phyloP scores from a whole-genome alignment of 208 protist genomes.

The Strigomonas galati region DNA sequence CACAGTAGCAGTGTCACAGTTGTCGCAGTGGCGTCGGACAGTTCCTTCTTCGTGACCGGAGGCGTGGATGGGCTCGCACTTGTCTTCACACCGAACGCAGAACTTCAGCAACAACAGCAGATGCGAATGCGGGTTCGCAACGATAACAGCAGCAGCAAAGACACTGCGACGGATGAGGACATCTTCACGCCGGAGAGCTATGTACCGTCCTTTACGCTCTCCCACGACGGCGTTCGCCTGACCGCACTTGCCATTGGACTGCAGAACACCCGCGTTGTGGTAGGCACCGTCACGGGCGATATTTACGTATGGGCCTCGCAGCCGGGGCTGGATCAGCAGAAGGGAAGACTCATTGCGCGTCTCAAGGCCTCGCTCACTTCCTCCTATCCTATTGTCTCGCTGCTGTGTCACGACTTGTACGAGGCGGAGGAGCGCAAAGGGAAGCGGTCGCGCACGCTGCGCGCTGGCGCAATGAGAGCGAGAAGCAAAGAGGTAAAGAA shows the following conservation, averaged over 20 bases:
- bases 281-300: constrained; percentile 50
- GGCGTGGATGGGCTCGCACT: constrained; percentile 53
- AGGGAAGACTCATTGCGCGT: constrained; percentile 42
- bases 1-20: constrained; percentile 59
- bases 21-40: constrained; percentile 41
- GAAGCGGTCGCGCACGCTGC: too few relatives aligned
- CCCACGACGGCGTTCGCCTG: constrained; percentile 54
- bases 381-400: constrained; percentile 50
- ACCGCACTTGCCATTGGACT: constrained; percentile 41
- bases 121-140: background rate
- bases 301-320: constrained; percentile 69
- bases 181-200: constrained; percentile 10
- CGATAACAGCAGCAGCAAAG: background rate
- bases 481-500: too few relatives aligned
- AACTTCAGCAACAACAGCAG: background rate
- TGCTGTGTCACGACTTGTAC: constrained; percentile 16
- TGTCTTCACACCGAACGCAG: constrained; percentile 34
- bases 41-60: constrained; percentile 55
- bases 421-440: background rate
- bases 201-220: constrained; percentile 29
- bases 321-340: constrained; percentile 54
- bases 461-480: too few relatives aligned
- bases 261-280: constrained; percentile 56
- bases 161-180: too few relatives aligned
- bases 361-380: constrained; percentile 14